Percentiles rank a stretch among this genome's conserved stretches.
These are phyloP conservation scores for Roridomyces roridus DNA, from an alignment of 768 basidiomycete species.

Conservation along the genomic window DNA sequence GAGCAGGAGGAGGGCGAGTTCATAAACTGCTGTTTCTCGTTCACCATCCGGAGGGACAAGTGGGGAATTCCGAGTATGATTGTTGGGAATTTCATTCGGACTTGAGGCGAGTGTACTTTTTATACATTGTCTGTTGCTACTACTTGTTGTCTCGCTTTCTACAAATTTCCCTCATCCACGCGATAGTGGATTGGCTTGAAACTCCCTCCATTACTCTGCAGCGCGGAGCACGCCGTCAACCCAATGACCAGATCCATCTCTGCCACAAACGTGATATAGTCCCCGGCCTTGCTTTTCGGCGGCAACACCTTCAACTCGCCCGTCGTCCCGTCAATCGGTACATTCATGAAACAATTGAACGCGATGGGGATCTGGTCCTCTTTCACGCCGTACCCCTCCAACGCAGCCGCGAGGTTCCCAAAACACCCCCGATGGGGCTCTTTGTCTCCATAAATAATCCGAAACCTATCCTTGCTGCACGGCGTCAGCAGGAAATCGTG, in stretches of 20 bases:
- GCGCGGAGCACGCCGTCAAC: constrained; percentile 18
- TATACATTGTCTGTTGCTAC: background rate
- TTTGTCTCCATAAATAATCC: constrained; percentile 15
- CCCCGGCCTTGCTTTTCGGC: constrained; percentile 16
- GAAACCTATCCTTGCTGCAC: constrained; percentile 12
- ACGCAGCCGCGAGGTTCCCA: constrained; percentile 8
- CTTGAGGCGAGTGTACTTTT: background rate
- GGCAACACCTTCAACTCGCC: constrained; percentile 11
- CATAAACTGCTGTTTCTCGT: constrained; percentile 90
- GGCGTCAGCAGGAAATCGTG: constrained; percentile 20
- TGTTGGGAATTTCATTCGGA: constrained; percentile 81
- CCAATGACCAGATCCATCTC: constrained; percentile 9
- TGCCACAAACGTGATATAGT: constrained; percentile 13
- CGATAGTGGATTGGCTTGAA: constrained; percentile 17
- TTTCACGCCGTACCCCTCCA: constrained; percentile 6
- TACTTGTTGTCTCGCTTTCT: background rate
- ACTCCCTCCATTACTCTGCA: constrained; percentile 17
- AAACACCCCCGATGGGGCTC: constrained; percentile 16
- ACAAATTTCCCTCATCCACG: too few relatives aligned
- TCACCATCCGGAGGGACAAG: constrained; percentile 83
- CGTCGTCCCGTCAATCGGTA: constrained; percentile 4
- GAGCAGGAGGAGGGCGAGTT: constrained; percentile 67
- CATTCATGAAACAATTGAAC: constrained; percentile 22
- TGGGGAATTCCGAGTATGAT: constrained; percentile 92
- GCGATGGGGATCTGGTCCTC: constrained; percentile 14